Evolutionary conservation across 768 basidiomycete genomes (phyloP).

Genomic region (Hirschioporus abietinus): DNA sequence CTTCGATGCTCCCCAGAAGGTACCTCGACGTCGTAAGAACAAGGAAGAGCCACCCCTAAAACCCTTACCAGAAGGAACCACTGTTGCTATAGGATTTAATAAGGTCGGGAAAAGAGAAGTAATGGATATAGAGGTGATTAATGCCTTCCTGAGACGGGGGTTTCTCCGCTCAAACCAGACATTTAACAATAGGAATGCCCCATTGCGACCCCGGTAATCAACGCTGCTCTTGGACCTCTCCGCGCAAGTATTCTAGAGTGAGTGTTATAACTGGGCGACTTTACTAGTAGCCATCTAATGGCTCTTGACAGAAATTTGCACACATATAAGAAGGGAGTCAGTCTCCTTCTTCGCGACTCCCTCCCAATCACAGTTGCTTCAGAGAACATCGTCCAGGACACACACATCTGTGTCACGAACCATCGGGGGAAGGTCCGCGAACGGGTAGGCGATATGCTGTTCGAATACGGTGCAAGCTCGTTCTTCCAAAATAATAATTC

Average conservation of each 20-base stretch:
- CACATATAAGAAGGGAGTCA: slow-evolving; percentile 82
- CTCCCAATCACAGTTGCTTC: slow-evolving; percentile 40
- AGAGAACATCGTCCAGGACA: slow-evolving; percentile 60
- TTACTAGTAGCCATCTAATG: neutral
- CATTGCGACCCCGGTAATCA: slow-evolving; percentile 79
- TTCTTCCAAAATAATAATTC: slow-evolving; percentile 99
- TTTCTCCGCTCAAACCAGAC: neutral
- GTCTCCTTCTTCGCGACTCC: slow-evolving; percentile 87
- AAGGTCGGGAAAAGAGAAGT: slow-evolving; percentile 64
- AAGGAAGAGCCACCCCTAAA: slow-evolving; percentile 8
- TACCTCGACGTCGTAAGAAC: slow-evolving; percentile 13
- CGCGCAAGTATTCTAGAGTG: slow-evolving; percentile 67
- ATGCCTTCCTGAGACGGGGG: neutral
- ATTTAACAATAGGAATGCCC: slow-evolving; percentile 70
- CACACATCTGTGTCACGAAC: slow-evolving; percentile 78
- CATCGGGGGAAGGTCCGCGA: slow-evolving; percentile 81
- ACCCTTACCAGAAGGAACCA: slow-evolving; percentile 2
- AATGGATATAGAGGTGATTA: slow-evolving; percentile 83
- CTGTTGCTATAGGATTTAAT: slow-evolving; percentile 90
- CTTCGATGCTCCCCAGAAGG: slow-evolving; percentile 71
- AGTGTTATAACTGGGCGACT: slow-evolving; percentile 16
- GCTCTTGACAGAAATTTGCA: slow-evolving; percentile 55
- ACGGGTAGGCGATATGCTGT: slow-evolving; percentile 71
- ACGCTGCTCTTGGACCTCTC: slow-evolving; percentile 54
- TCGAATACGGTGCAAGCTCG: slow-evolving; percentile 81